Evolutionary conservation across 2,329 filamentous ascomycete species (phyloP).

Genomic region (Eurotiales sp.): DNA sequence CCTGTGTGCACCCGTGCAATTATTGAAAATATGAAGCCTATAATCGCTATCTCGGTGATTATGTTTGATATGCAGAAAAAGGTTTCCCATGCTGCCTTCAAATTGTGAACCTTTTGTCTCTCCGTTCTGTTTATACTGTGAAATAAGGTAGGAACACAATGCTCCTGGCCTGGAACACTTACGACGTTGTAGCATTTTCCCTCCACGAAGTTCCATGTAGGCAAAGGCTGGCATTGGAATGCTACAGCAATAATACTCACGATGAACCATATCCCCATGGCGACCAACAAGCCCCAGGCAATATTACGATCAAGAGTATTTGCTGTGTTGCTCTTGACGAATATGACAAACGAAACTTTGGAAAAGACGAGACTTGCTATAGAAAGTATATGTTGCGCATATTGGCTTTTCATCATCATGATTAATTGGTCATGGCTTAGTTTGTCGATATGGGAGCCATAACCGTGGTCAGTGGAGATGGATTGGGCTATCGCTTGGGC

Average conservation of each 20-base stretch:
- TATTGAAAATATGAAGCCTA: slow-evolving; percentile 22
- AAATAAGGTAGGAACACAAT: no score
- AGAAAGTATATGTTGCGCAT: slow-evolving; percentile 22
- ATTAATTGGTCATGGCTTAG: slow-evolving; percentile 13
- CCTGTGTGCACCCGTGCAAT: slow-evolving; percentile 23
- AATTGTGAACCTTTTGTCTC: neutral
- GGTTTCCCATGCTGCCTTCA: slow-evolving; percentile 23
- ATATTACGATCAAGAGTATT: slow-evolving; percentile 18
- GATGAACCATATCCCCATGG: slow-evolving; percentile 19
- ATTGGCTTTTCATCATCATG: slow-evolving; percentile 23
- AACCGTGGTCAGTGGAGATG: slow-evolving; percentile 21
- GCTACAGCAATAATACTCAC: slow-evolving; percentile 16
- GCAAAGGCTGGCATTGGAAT: slow-evolving; percentile 20
- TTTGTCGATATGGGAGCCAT: slow-evolving; percentile 19
- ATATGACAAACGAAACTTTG: slow-evolving; percentile 24
- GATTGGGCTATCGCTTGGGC: slow-evolving; percentile 23
- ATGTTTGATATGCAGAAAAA: slow-evolving; percentile 26
- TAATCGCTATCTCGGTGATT: slow-evolving; percentile 22
- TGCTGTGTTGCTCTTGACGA: slow-evolving; percentile 23
- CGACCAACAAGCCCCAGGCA: slow-evolving; percentile 16
- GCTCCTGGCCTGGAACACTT: no score
- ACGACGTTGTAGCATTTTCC: slow-evolving; percentile 22
- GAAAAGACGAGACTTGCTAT: slow-evolving; percentile 22
- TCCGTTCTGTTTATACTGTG: neutral
- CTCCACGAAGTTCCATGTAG: slow-evolving; percentile 21